Evolutionary conservation across 2,329 filamentous ascomycete species (phyloP).

Genomic region (Scopulariopsis brevicaulis): DNA sequence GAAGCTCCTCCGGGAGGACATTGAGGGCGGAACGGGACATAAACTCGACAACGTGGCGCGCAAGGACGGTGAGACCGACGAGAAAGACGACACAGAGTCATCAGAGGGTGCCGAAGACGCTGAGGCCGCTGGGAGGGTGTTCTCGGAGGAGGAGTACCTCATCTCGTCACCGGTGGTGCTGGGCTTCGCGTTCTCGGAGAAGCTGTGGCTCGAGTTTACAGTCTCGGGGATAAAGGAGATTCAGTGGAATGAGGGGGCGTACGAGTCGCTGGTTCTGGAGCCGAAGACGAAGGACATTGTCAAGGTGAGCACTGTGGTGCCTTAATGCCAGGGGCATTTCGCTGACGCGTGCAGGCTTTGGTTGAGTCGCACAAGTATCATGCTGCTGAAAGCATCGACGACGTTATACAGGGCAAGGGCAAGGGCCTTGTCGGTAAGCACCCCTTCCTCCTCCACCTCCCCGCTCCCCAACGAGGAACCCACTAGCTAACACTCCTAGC

Average conservation of each 20-base stretch:
- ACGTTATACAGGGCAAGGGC: slow-evolving; percentile 73
- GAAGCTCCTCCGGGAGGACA: slow-evolving; percentile 16
- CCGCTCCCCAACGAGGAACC: neutral
- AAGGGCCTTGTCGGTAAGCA: slow-evolving; percentile 61
- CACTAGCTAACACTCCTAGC: slow-evolving; percentile 19
- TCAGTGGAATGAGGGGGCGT: slow-evolving; percentile 73
- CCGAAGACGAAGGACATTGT: slow-evolving; percentile 54
- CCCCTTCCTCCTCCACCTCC: neutral
- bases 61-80: neutral
- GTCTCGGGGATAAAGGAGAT: slow-evolving; percentile 73
- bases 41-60: slow-evolving; percentile 41
- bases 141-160: slow-evolving; percentile 74
- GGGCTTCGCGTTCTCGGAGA: slow-evolving; percentile 80
- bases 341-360: slow-evolving; percentile 39
- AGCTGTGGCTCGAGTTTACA: slow-evolving; percentile 81
- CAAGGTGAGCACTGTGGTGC: slow-evolving; percentile 22
- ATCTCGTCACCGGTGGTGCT: slow-evolving; percentile 76
- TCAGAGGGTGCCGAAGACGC: neutral
- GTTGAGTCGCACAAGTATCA: slow-evolving; percentile 80
- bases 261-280: slow-evolving; percentile 67
- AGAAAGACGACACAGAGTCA: neutral
- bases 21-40: slow-evolving; percentile 25
- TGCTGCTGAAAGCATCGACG: slow-evolving; percentile 70
- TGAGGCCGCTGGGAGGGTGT: slow-evolving; percentile 27
- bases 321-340: neutral